Evolutionary conservation across 225 moss, liverwort and hornwort genomes (phyloP), one percentile per base, ranked within the genome.

Genomic region (Polytrichum commune): DNA sequence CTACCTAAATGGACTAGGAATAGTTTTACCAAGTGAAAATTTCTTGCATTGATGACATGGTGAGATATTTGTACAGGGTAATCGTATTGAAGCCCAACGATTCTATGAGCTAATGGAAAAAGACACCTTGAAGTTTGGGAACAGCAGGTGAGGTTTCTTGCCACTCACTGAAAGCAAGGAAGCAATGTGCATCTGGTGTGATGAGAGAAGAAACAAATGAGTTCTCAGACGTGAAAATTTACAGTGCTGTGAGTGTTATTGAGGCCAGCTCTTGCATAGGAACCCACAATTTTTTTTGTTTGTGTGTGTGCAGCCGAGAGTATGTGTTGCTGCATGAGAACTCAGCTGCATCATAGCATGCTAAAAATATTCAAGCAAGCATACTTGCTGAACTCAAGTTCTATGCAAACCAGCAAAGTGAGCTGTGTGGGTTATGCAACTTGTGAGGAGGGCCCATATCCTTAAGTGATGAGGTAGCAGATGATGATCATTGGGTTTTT

Each of bases 241-340:
- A 3, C 46, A 13, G 38, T 16, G 4, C 46, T 46, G 3, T 46
- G 46, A 38, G 38, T 35, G 9, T 35, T 35, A 35, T 35, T 35
- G 8, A 35, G 9, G 46, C 0, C 46, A 46, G 46, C 13, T 16
- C 16, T 16, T 16, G 0, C 46, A 46, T 46, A 46, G 4, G 46
- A 46, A 70, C 28, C 69, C 54, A 18, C 25, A 25, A 26, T 18
- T 26, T 28, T 23, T 28, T 23, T 27, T 29, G 5, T 24, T 26
- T 76, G 60, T 65, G 23, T 64, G 57, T 68, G 25, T 90, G 89
- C 92, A 98, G 98, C 69, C 95, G 98, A 54, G 98, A 98, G 72
- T 98, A 98, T 55, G 98, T 98, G 63, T 81, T 98, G 57, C 89
- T 98, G 26, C 98, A 98, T 79, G 98, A 98, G 78, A 93, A 98